These are phyloP conservation scores for Coleophoma eucalyptorum DNA, from an alignment of 2,329 filamentous ascomycete genomes.

Conservation along the genomic window DNA sequence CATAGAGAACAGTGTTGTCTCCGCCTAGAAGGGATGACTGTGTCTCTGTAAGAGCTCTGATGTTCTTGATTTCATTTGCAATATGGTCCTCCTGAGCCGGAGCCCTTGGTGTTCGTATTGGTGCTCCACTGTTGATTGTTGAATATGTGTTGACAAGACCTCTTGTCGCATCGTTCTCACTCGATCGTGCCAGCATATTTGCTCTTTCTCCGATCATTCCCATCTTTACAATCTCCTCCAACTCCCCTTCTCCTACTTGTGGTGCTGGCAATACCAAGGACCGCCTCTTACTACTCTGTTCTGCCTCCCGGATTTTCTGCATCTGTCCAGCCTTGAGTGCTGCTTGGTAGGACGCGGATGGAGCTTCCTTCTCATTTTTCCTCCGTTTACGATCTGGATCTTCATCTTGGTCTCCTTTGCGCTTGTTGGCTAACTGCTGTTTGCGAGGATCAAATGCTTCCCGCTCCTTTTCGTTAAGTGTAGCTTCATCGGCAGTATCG, in stretches of 20 bases:
- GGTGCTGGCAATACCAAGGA: conserved; percentile 80
- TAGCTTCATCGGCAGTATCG: conserved; percentile 81
- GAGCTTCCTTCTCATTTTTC: conserved; percentile 81
- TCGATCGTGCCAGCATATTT: conserved; percentile 67
- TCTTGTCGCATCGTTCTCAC: conserved; percentile 80
- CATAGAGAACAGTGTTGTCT: conserved; percentile 85
- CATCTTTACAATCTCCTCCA: conserved; percentile 99
- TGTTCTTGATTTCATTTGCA: conserved; percentile 94
- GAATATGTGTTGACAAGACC: conserved; percentile 87
- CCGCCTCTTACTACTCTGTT: conserved; percentile 91
- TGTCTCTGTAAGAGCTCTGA: conserved; percentile 85
- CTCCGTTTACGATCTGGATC: conserved; percentile 75
- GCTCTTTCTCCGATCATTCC: conserved; percentile 89
- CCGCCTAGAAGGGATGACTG: conserved; percentile 91
- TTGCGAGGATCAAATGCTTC: conserved; percentile 89
- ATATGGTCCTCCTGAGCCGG: conserved; percentile 93
- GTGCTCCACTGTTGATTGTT: conserved; percentile 73
- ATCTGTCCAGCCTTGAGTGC: conserved; percentile 90
- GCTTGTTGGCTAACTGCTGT: conserved; percentile 85
- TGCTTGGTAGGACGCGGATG: conserved; percentile 77
- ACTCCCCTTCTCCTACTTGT: conserved; percentile 86
- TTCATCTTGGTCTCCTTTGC: conserved; percentile 88
- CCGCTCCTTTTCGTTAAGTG: conserved; percentile 77
- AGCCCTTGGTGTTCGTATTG: conserved; percentile 87
- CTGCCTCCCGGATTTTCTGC: conserved; percentile 92